Percentiles rank a stretch among this genome's conserved stretches.
Conservation (phyloP, 306 rosid genomes). For the Hippophae rhamnoides region DNA sequence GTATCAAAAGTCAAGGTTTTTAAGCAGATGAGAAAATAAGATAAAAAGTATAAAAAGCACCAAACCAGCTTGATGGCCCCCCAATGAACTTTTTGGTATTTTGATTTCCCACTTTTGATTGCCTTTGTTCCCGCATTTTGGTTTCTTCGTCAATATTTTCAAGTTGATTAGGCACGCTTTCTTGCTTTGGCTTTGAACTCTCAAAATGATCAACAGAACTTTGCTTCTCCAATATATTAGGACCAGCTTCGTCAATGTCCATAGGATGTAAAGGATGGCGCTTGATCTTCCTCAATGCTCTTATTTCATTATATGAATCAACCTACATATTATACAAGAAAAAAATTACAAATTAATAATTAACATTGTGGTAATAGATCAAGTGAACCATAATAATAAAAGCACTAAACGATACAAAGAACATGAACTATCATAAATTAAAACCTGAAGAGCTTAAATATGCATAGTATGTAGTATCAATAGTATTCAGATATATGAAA, state of each 20-base stretch:
- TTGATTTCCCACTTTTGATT: conserved; percentile 30
- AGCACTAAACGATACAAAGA: background rate
- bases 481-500: too few relatives aligned
- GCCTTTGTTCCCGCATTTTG: conserved; percentile 14
- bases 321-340: conserved; percentile 38
- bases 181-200: conserved; percentile 30
- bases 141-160: conserved; percentile 13
- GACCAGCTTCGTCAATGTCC: conserved; percentile 36
- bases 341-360: conserved; percentile 8
- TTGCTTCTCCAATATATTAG: conserved; percentile 20
- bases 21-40: conserved; percentile 6
- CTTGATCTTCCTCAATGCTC: conserved; percentile 66
- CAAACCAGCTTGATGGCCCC: conserved; percentile 85
- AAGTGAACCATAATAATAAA: background rate
- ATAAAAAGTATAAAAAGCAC: background rate
- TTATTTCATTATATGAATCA: conserved; percentile 44
- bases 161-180: conserved; percentile 10
- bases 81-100: conserved; percentile 46
- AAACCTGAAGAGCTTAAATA: too few relatives aligned
- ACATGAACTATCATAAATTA: background rate
- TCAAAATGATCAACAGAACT: conserved; percentile 23
- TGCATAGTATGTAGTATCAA: too few relatives aligned
- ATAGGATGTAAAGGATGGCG: conserved; percentile 40
- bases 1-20: conserved; percentile 14
- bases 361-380: background rate